phyloP scores from a whole-genome alignment of 2,329 filamentous ascomycete genomes.

The Verticillium isaacii region DNA sequence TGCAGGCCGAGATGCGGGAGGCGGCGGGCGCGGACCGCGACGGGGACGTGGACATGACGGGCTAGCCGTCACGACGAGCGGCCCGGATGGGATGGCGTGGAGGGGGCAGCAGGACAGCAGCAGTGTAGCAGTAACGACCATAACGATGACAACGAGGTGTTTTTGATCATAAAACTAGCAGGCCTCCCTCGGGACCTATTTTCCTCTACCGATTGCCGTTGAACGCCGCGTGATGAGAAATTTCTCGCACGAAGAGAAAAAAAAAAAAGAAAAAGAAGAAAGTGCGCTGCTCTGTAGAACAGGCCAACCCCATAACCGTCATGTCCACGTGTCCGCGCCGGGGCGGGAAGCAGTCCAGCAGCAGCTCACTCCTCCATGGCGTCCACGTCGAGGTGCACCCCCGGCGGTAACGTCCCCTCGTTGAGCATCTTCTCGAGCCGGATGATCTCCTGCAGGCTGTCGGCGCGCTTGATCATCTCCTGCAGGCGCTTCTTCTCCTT shows the following conservation, averaged over 20 bases:
- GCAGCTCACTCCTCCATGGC: conserved; percentile 55
- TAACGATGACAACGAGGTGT: background rate
- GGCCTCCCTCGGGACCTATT: background rate
- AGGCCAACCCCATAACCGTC: background rate
- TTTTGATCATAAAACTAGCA: background rate
- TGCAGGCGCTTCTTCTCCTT: conserved; percentile 82
- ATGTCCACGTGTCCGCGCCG: background rate
- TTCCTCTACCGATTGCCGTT: background rate
- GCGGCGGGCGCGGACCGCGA: conserved; percentile 31
- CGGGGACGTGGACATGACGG: conserved; percentile 57
- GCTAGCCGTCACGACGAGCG: conserved; percentile 27
- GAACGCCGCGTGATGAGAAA: background rate
- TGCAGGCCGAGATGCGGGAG: conserved; percentile 51
- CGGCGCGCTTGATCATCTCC: conserved; percentile 82
- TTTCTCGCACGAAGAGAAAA: background rate
- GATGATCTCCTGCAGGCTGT: conserved; percentile 85
- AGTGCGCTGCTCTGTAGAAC: conserved; percentile 3
- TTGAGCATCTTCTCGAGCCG: conserved; percentile 86
- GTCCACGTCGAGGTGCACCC: conserved; percentile 49
- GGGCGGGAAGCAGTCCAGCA: too few species aligned
- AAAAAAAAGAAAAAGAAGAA: background rate
- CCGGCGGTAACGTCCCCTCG: conserved; percentile 78
- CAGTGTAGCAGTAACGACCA: background rate
- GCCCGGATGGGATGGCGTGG: background rate
- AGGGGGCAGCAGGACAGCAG: too few species aligned